Base-by-base conservation (phyloP, 2,329 filamentous ascomycete genomes). In the Akanthomyces uredinophilus region DNA sequence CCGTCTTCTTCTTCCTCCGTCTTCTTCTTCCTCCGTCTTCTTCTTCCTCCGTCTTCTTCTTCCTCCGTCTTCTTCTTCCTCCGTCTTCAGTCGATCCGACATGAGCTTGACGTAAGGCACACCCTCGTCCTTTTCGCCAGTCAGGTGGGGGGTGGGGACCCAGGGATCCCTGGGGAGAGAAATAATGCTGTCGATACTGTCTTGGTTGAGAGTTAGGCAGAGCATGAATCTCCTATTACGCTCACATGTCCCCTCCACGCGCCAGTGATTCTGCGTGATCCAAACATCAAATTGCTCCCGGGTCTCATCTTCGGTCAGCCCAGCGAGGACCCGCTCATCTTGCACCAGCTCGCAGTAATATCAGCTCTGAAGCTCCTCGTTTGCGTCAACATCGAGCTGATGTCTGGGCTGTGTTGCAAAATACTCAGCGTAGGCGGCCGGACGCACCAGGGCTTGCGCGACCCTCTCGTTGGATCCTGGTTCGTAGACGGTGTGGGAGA, bases 401-500 rank as follows among this genome's bases (percentile, higher is more conserved):
- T 58, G 41, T 66, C 62, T 20, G 63, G 51, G 2, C 27, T 6
- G 6, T 6, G 64, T 20, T 13, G 55, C 51, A 11, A 52, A 67
- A 43, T 46, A 3, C 43, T 64, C 63, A 44, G 65, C 64, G 56
- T 68, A 68, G 27, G 47, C 22, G 43, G 55, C 57, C 50, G 68
- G 57, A 13, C 67, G 64, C 59, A 64, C 60, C 39, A 68, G 22
- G 54, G 65, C 65, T n/a, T 50, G 55, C 32, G 54, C 46, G 27
- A 66, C 49, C 1, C 29, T 52, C 53, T 68, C 66, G 20, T 68
- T 60, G 6, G 66, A 67, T 1, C 58, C 66, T 2, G 65, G 55
- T 13, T 60, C 51, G 55, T 69, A 69, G 35, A 66, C 63, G 29
- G 66, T 68, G 55, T 65, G 66, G 59, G 68, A 68, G 43, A 68